These are phyloP conservation scores for Pholiota molesta DNA, from an alignment of 768 basidiomycete genomes.

Conservation along the genomic window DNA sequence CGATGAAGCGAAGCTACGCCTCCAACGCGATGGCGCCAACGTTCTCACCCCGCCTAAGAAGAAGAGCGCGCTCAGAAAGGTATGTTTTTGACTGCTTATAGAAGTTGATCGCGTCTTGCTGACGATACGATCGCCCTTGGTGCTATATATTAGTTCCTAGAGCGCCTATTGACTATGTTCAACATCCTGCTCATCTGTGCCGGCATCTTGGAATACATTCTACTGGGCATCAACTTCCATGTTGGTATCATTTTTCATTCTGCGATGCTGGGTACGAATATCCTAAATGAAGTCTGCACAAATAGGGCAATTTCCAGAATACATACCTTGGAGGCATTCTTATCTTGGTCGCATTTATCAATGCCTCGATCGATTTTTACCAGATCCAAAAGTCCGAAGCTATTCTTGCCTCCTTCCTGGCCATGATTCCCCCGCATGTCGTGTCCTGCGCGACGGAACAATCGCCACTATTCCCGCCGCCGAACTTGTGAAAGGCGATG, in stretches of 20 bases:
- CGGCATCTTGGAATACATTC: conserved; percentile 65
- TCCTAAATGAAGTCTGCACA: conserved; percentile 1
- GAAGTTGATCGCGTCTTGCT: too few species aligned
- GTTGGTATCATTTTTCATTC: conserved; percentile 31
- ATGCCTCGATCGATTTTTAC: conserved; percentile 71
- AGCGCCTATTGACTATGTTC: conserved; percentile 65
- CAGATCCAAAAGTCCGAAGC: conserved; percentile 77
- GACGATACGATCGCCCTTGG: conserved; percentile 4
- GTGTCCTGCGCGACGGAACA: conserved; percentile 59
- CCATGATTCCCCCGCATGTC: conserved; percentile 76
- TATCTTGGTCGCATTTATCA: conserved; percentile 68
- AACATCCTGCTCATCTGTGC: conserved; percentile 70
- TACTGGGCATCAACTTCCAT: conserved; percentile 65
- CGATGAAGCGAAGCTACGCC: conserved; percentile 54
- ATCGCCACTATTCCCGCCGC: conserved; percentile 60
- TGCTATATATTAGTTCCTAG: conserved; percentile 51
- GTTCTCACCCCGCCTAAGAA: conserved; percentile 69
- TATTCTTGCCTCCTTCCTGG: conserved; percentile 71
- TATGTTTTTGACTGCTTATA: conserved; percentile 24
- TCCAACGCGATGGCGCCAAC: conserved; percentile 62
- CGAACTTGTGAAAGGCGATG: conserved; percentile 66
- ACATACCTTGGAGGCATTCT: conserved; percentile 73
- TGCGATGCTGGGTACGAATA: conserved; percentile 4
- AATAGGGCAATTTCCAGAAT: conserved; percentile 60
- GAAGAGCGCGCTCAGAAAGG: conserved; percentile 67